Evolutionary conservation across 805 yeast genomes (phyloP).

Genomic region (Danielozyma ontarioensis): DNA sequence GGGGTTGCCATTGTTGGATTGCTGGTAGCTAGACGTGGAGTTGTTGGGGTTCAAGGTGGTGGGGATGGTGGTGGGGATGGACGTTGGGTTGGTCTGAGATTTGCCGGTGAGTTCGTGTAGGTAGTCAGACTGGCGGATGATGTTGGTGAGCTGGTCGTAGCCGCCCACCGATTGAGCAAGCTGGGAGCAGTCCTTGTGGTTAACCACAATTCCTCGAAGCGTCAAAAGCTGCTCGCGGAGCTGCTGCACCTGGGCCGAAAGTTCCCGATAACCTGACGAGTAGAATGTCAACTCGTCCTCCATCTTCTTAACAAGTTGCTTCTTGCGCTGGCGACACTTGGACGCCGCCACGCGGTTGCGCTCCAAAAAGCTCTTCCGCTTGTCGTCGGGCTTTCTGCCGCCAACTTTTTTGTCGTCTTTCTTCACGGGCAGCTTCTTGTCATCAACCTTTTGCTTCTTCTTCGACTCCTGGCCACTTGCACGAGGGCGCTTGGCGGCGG

Average conservation of each 20-base stretch:
- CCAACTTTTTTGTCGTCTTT: neutral
- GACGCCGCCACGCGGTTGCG: constrained; percentile 93
- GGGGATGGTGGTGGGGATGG: constrained; percentile 37
- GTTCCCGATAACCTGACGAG: constrained; percentile 61
- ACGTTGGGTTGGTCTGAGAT: constrained; percentile 15
- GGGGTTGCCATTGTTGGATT: neutral
- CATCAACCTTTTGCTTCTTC: constrained; percentile 3
- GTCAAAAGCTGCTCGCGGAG: constrained; percentile 54
- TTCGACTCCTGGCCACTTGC: constrained; percentile 5
- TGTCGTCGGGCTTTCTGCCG: constrained; percentile 24
- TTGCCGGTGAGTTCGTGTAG: constrained; percentile 22
- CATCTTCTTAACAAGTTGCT: constrained; percentile 78
- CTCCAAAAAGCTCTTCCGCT: constrained; percentile 73
- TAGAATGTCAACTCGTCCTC: constrained; percentile 72
- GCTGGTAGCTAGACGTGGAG: neutral
- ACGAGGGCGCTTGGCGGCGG: constrained; percentile 1
- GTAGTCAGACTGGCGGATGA: constrained; percentile 31
- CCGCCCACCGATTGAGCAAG: constrained; percentile 44
- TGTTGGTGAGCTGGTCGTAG: constrained; percentile 36
- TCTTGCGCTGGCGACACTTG: constrained; percentile 91
- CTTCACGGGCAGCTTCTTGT: constrained; percentile 3
- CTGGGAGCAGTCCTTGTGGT: constrained; percentile 47
- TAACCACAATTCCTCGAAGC: constrained; percentile 41
- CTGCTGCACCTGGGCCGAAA: constrained; percentile 53
- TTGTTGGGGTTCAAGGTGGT: constrained; percentile 28